Evolutionary conservation across 805 yeast genomes (phyloP), one percentile per base, ranked within the genome.

Genomic region (Clavispora fructus): DNA sequence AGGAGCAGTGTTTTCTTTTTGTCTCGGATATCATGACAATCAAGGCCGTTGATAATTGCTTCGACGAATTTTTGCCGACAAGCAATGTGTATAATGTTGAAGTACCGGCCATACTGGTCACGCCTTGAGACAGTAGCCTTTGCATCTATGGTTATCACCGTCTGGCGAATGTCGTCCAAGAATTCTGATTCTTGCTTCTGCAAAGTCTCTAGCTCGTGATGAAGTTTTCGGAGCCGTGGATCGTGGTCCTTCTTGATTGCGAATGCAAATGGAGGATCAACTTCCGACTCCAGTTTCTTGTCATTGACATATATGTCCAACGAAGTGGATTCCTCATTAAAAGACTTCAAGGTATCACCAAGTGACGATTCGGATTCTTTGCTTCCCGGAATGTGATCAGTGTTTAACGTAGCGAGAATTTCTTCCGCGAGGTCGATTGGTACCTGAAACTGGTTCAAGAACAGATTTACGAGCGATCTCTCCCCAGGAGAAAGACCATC

Each of bases 61-160:
- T 57, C 62, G 9, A 63, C 55, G 54, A 59, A 58, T 41, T 62
- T 67, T 17, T 62, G 56, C 19, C 68, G 63, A 0, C 78, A 80
- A 6, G 69, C 58, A 11, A 83, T 63, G 49, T 76, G 73, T 2
- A 83, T 63, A 8, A 78, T 79, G 56, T 78, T 67, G n/a, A 47
- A 42, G 43, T 54, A 60, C 19, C 67, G 55, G 0, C 71, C 64
- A 14, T 60, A 60, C 17, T 63, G 65, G 19, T 61, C 63, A 14
- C 62, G 60, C 30, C 60, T 58, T 9, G 56, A 44, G 1, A 75
- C 52, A 0, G 44, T 47, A 4, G 71, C 51, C 42, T 65, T 65
- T 0, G 65, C 53, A 43, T 71, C 75, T 23, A 65, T 49, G 4
- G 49, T 45, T 9, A 33, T 31, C 14, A 67, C 45, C n/a, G 51